Percentiles rank a stretch among this genome's conserved stretches.
phyloP scores from a whole-genome alignment of 345 rosid species.

The Lumnitzera racemosa region DNA sequence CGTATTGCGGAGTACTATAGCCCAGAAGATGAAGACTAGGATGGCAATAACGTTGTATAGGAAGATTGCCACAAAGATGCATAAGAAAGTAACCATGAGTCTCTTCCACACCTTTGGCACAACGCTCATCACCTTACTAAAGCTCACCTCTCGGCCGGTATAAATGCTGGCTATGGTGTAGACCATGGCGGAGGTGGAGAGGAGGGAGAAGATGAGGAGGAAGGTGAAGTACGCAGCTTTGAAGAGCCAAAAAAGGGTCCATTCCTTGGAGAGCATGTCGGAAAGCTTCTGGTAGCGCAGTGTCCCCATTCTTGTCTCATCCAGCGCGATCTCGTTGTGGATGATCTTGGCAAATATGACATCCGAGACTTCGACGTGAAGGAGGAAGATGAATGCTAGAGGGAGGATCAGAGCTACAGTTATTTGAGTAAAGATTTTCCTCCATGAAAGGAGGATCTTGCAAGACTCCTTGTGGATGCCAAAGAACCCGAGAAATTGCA shows the following conservation, averaged over 20 bases:
- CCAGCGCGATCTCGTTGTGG: slow-evolving; percentile 11
- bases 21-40: neutral
- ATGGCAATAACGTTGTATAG: slow-evolving; percentile 11
- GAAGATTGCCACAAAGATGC: slow-evolving; percentile 19
- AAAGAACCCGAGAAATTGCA: slow-evolving; percentile 42
- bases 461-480: slow-evolving; percentile 37
- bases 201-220: slow-evolving; percentile 27
- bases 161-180: slow-evolving; percentile 46
- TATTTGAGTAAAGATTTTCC: slow-evolving; percentile 43
- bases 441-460: slow-evolving; percentile 31
- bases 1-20: neutral
- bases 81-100: slow-evolving; percentile 38
- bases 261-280: slow-evolving; percentile 20
- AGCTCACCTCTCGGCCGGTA: slow-evolving; percentile 29
- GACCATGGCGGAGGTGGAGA: slow-evolving; percentile 52
- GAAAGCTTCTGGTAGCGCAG: slow-evolving; percentile 14
- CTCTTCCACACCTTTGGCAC: slow-evolving; percentile 57
- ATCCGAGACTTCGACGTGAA: slow-evolving; percentile 28
- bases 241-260: slow-evolving; percentile 24
- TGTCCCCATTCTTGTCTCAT: slow-evolving; percentile 15
- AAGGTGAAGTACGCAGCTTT: slow-evolving; percentile 27
- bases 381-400: slow-evolving; percentile 41
- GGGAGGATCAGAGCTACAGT: slow-evolving; percentile 48
- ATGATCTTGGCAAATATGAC: slow-evolving; percentile 16
- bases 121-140: slow-evolving; percentile 37